Evolutionary conservation across 805 yeast species (phyloP).

Genomic region (Wickerhamomyces rabaulensis): DNA sequence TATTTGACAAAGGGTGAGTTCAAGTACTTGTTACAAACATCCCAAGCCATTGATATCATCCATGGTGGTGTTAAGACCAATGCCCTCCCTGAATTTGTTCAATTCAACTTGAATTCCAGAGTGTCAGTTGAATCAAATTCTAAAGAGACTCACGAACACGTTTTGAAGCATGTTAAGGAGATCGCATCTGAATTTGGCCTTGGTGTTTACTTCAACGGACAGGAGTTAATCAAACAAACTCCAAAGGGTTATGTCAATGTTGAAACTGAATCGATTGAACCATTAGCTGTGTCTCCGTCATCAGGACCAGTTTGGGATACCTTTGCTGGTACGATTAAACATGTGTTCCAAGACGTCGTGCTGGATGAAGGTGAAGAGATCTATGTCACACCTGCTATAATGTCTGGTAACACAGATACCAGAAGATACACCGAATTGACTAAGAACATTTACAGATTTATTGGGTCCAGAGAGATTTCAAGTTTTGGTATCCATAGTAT

Average conservation of each 20-base stretch:
- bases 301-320: constrained; percentile 36
- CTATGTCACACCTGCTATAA: constrained; percentile 37
- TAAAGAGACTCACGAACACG: constrained; percentile 26
- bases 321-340: constrained; percentile 52
- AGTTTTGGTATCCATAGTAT: constrained; percentile 45
- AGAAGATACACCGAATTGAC: constrained; percentile 50
- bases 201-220: constrained; percentile 9
- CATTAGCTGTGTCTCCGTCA: constrained; percentile 3
- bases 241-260: background rate
- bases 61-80: constrained; percentile 64
- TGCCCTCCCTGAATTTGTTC: constrained; percentile 58
- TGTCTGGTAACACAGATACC: constrained; percentile 60
- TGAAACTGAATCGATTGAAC: background rate
- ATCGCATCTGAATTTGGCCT: constrained; percentile 41
- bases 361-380: constrained; percentile 16
- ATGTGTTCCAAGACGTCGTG: constrained; percentile 42
- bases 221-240: constrained; percentile 3
- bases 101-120: constrained; percentile 50
- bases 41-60: constrained; percentile 50
- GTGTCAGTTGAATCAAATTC: constrained; percentile 43
- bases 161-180: constrained; percentile 26
- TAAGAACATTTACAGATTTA: constrained; percentile 46
- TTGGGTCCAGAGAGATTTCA: constrained; percentile 16
- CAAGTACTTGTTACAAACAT: constrained; percentile 11
- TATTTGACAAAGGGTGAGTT: constrained; percentile 5